Conservation (phyloP, 1,284 basidiomycete genomes). For the Sanguinoderma infundibulare region DNA sequence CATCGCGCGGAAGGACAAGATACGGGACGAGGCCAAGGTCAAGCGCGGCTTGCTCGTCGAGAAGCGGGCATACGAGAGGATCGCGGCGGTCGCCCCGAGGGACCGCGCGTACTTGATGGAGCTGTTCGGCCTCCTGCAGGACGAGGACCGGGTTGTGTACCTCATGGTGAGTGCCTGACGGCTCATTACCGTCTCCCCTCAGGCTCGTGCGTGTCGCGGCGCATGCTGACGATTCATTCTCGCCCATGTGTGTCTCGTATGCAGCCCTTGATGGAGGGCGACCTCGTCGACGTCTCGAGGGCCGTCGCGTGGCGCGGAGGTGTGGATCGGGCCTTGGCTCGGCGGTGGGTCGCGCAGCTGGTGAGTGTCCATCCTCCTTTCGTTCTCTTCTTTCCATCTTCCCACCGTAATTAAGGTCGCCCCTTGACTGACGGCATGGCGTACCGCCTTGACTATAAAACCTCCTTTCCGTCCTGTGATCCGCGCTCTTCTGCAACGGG, state of each 20-base stretch:
- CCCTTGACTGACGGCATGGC: neutral
- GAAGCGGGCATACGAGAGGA: conserved; percentile 36
- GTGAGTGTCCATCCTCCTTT: conserved; percentile 40
- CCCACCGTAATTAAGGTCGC: conserved; percentile 19
- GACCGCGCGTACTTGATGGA: conserved; percentile 37
- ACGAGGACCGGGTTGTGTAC: conserved; percentile 32
- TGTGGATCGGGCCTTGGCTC: conserved; percentile 22
- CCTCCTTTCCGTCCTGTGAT: neutral
- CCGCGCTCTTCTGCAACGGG: neutral
- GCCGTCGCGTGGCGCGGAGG: conserved; percentile 23
- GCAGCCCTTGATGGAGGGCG: conserved; percentile 40
- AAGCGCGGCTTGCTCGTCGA: conserved; percentile 29
- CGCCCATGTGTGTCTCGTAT: neutral
- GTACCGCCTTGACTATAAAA: neutral
- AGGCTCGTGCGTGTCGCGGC: neutral
- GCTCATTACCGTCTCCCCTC: neutral
- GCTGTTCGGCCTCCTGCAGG: conserved; percentile 38
- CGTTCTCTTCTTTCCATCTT: conserved; percentile 5
- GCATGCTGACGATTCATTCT: neutral
- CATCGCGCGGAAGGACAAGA: conserved; percentile 25
- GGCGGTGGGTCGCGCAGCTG: conserved; percentile 54
- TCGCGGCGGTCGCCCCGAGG: conserved; percentile 29
- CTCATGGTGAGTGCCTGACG: conserved; percentile 36
- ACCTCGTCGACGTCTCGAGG: conserved; percentile 29
- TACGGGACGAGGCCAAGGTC: conserved; percentile 12